Evolutionary conservation across 177 flowering plant species (phyloP), one percentile per base, ranked within the genome.

Genomic region (Vitis hybrid): DNA sequence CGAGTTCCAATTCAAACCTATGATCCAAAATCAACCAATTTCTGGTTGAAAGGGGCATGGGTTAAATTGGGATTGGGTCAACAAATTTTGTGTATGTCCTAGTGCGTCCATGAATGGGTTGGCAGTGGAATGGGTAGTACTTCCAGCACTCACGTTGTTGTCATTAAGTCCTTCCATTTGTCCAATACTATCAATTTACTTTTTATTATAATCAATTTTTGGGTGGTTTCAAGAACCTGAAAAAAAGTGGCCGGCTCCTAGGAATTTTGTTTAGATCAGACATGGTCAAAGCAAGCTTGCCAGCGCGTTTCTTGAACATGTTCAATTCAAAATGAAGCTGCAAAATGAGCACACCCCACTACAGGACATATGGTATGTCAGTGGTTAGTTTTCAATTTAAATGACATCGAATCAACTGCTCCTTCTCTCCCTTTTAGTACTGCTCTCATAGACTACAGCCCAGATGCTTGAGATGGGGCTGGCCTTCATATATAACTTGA

Each of bases 61-160:
- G 23, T 23, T 23, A 23, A 23, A 23, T 23, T 23, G 23, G 23
- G 40, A 34, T 5, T 34, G 40, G 40, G 40, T 34, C 40, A 34
- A 34, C 40, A 34, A 34, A 34, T 34, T 40, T 7, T 34, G 40
- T 34, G 40, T 3, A 34, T 34, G 40, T 34, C 40, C 40, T 34
- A 34, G 40, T 4, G 40, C 6, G 40, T 34, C 5, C 40, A 34
- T 34, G 40, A 34, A 34, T 34, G 40, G 40, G 40, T 23, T 6
- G 69, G 10, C 15, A 66, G 12, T 56, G 62, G 17, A 14, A 54
- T 54, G 56, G 14, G 10, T 34, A 14, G 56, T 64, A 12, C 5
- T 49, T 48, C 56, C 76, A 69, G 68, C 68, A 77, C 61, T 73
- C 62, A 26, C 68, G 77, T 70, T 56, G 72, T 63, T 77, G 77